A percentile compares a stretch with the other conserved stretches of the same genome.
These are phyloP conservation scores for Aspergillus pseudoviridinutans DNA, from an alignment of 2,329 filamentous ascomycete species.

Conservation along the genomic window DNA sequence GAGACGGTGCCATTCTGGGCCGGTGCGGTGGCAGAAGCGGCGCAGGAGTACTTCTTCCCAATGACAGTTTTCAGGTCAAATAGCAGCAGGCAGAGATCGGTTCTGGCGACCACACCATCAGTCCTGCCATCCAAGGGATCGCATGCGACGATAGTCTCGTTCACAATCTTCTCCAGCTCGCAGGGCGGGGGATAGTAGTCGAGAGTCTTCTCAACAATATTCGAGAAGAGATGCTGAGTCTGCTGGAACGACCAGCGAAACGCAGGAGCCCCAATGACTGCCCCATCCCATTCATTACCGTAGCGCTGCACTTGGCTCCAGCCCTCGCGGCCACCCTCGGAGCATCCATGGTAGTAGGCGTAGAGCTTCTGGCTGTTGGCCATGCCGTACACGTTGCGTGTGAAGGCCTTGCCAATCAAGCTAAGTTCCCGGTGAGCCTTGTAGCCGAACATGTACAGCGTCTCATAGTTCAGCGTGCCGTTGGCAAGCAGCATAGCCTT, in stretches of 20 bases:
- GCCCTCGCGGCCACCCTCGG: constrained; percentile 39
- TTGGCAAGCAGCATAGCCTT: neutral
- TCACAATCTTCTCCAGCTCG: constrained; percentile 50
- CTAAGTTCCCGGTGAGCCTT: neutral
- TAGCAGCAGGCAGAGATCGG: constrained; percentile 43
- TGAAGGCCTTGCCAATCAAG: neutral
- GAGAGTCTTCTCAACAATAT: neutral
- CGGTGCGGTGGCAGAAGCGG: constrained; percentile 13
- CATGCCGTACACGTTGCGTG: neutral
- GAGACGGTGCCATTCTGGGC: neutral
- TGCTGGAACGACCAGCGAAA: neutral
- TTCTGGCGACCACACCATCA: constrained; percentile 50
- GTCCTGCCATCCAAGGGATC: constrained; percentile 51
- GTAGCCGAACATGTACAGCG: neutral
- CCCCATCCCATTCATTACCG: constrained; percentile 32
- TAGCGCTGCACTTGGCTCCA: constrained; percentile 45
- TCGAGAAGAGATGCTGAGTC: neutral
- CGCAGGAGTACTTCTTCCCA: constrained; percentile 43
- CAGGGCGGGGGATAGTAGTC: neutral
- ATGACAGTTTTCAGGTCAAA: constrained; percentile 40
- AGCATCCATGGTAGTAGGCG: constrained; percentile 51
- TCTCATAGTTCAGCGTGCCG: neutral
- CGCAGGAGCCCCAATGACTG: neutral
- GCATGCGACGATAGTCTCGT: constrained; percentile 50
- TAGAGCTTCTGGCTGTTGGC: neutral